Evolutionary conservation across 768 basidiomycete genomes (phyloP).

Genomic region (Suillus decipiens): DNA sequence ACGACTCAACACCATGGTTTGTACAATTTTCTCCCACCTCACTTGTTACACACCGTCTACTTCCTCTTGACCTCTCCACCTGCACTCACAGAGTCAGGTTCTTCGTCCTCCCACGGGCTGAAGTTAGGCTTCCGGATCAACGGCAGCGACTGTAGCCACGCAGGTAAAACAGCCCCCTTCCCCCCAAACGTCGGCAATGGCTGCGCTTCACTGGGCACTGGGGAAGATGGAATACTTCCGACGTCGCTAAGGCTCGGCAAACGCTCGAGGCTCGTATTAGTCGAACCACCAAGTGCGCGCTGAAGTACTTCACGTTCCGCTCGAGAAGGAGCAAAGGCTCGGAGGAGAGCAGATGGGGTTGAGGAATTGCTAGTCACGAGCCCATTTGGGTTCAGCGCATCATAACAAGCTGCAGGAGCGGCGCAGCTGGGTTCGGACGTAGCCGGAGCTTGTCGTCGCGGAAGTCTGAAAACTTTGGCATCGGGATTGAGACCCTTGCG

Average conservation of each 20-base stretch:
- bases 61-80: conserved; percentile 19
- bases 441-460: conserved; percentile 22
- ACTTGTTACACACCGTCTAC: conserved; percentile 19
- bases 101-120: conserved; percentile 84
- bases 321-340: conserved; percentile 86
- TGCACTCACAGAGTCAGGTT: conserved; percentile 28
- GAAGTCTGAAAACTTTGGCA: conserved; percentile 78
- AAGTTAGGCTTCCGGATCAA: conserved; percentile 70
- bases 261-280: conserved; percentile 75
- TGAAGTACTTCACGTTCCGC: conserved; percentile 85
- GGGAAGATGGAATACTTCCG: conserved; percentile 70
- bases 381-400: conserved; percentile 66
- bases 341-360: conserved; percentile 54
- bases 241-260: conserved; percentile 80
- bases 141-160: conserved; percentile 70
- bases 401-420: conserved; percentile 37
- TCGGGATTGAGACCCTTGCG: conserved; percentile 81
- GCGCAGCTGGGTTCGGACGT: conserved; percentile 12
- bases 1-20: conserved; percentile 17
- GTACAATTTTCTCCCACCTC: conserved; percentile 14
- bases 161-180: conserved; percentile 46
- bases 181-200: conserved; percentile 21
- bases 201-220: conserved; percentile 42
- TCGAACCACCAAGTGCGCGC: conserved; percentile 72
- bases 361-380: conserved; percentile 42